These are phyloP conservation scores for Rhodotorula sp. DNA, from an alignment of 1,284 basidiomycete genomes.

Conservation along the genomic window DNA sequence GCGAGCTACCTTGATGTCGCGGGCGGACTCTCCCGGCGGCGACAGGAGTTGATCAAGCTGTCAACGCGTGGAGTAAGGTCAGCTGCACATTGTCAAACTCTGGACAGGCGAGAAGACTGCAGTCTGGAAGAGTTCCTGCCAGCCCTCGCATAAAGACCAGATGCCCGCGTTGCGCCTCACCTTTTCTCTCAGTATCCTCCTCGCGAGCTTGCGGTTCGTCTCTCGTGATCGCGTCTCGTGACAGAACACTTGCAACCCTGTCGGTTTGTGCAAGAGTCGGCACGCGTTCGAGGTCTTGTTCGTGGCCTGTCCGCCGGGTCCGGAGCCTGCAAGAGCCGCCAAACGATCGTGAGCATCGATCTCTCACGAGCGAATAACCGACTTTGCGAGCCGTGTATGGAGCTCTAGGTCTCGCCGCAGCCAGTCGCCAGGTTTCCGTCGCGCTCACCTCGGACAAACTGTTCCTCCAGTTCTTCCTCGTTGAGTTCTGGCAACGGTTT, in stretches of 20 bases:
- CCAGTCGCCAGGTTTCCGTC: no score
- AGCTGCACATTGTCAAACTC: not conserved
- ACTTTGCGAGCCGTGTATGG: no score
- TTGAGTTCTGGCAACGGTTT: constrained; percentile 15
- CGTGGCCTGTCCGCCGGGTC: constrained; percentile 53
- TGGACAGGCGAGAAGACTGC: no score
- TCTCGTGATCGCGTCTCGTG: constrained; percentile 53
- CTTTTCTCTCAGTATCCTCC: constrained; percentile 47
- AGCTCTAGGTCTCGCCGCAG: no score
- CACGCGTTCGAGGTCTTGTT: constrained; percentile 53
- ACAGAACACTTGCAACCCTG: constrained; percentile 51
- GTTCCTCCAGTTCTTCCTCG: constrained; percentile 39
- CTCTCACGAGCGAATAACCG: no score
- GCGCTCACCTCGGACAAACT: constrained; percentile 26
- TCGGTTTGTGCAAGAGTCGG: constrained; percentile 51
- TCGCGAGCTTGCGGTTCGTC: constrained; percentile 51
- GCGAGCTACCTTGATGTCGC: constrained; percentile 49
- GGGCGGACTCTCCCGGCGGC: constrained; percentile 44
- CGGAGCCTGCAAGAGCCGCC: constrained; percentile 44
- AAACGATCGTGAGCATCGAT: no score
- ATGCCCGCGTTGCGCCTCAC: constrained; percentile 34
- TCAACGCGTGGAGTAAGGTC: not conserved
- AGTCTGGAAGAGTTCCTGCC: no score
- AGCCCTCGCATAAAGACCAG: no score
- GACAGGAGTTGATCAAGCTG: constrained; percentile 29